Percentiles rank a stretch among this genome's conserved stretches.
Conservation (phyloP, 139 green algal genomes). For the Asterochloris erici region DNA sequence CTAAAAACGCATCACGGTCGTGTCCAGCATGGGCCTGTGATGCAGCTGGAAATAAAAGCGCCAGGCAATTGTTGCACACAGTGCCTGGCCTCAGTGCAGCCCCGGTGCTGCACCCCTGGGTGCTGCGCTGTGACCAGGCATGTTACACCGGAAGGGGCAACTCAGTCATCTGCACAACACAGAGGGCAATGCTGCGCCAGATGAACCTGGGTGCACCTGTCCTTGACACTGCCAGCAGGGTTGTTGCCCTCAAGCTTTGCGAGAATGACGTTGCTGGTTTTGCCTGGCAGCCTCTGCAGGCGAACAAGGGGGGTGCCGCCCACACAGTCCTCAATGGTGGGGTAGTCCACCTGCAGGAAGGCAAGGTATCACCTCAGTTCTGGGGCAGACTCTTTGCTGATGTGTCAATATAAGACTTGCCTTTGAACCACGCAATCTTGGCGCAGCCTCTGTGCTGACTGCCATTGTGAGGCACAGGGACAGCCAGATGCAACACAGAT, state of each 20-base stretch:
- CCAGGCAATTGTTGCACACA: not conserved
- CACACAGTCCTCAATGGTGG: conserved; percentile 21
- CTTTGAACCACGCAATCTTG: no score
- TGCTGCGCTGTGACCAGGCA: not conserved
- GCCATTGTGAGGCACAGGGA: no score
- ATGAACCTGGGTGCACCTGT: conserved; percentile 20
- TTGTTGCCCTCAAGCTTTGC: conserved; percentile 52
- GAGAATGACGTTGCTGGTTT: conserved; percentile 29
- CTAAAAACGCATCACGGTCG: no score
- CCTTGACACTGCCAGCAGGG: conserved; percentile 47
- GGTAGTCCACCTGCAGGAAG: not conserved
- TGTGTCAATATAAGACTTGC: no score
- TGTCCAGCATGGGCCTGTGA: not conserved
- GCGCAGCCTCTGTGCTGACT: no score
- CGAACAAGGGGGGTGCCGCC: conserved; percentile 30
- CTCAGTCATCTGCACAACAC: not conserved
- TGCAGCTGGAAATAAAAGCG: not conserved
- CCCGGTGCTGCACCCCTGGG: not conserved
- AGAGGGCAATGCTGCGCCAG: not conserved
- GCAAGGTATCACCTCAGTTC: no score
- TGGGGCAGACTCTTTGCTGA: no score
- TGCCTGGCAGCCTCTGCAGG: conserved; percentile 26
- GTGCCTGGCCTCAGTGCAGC: not conserved
- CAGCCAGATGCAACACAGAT: no score
- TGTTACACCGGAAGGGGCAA: not conserved